phyloP scores from a whole-genome alignment of 2,329 filamentous ascomycete species.

The Diaporthe sp. region DNA sequence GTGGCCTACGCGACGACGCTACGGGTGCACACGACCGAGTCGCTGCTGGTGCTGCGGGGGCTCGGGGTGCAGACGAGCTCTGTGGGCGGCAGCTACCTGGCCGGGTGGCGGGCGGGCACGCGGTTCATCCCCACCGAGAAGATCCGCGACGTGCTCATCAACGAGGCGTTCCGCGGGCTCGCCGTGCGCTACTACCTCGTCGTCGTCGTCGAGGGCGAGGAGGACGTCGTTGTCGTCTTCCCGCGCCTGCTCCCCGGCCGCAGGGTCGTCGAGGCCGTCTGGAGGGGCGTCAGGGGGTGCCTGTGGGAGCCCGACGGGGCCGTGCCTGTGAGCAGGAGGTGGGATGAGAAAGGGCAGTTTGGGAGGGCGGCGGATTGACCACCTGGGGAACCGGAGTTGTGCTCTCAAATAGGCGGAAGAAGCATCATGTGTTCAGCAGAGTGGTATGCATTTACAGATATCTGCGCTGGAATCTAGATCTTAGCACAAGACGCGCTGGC shows the following conservation, averaged over 20 bases:
- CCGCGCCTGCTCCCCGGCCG: constrained; percentile 81
- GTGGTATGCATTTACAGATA: not conserved
- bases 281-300: constrained; percentile 86
- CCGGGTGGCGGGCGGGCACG: constrained; percentile 53
- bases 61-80: constrained; percentile 91
- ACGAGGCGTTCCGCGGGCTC: constrained; percentile 94
- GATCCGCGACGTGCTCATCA: constrained; percentile 93
- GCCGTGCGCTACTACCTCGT: constrained; percentile 91
- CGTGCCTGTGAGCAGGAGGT: constrained; percentile 35
- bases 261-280: constrained; percentile 85
- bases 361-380: constrained; percentile 12
- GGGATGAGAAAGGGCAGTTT: constrained; percentile 47
- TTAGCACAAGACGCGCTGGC: not conserved
- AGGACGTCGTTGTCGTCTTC: constrained; percentile 94
- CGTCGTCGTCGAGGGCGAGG: constrained; percentile 90
- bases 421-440: not conserved
- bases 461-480: not conserved
- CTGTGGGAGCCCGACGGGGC: constrained; percentile 73
- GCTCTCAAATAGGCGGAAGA: not conserved
- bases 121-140: constrained; percentile 87
- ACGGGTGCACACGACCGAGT: constrained; percentile 76
- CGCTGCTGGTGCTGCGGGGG: constrained; percentile 87
- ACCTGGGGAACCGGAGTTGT: not conserved
- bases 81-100: constrained; percentile 75
- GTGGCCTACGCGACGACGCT: constrained; percentile 60